phyloP scores from a whole-genome alignment of 495 filamentous ascomycete genomes.

The Podospora pseudoanserina region DNA sequence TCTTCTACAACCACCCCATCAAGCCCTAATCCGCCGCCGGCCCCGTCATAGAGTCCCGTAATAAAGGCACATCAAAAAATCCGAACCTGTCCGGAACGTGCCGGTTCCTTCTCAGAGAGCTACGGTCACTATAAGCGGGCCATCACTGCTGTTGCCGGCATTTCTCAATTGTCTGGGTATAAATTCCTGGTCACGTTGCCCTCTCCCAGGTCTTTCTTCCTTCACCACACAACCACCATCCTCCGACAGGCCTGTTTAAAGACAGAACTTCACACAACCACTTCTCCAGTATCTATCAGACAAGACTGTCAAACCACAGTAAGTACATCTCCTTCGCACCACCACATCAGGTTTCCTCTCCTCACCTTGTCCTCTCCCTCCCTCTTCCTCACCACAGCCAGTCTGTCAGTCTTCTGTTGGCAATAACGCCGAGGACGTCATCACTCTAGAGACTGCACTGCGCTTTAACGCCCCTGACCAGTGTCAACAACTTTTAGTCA shows the following conservation, averaged over 20 bases:
- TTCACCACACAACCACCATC: background rate
- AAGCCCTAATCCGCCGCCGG: background rate
- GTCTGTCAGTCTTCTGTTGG: background rate
- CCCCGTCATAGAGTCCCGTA: background rate
- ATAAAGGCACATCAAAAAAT: background rate
- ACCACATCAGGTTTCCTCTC: background rate
- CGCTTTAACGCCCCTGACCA: background rate
- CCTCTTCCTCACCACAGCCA: too few species aligned
- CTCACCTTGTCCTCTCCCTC: background rate
- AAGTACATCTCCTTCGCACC: background rate
- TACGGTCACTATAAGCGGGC: background rate
- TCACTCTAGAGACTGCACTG: background rate
- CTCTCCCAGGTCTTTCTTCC: background rate
- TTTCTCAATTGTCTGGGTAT: background rate
- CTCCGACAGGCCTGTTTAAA: background rate
- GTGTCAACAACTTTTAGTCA: background rate
- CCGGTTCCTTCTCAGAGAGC: background rate
- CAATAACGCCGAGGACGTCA: too few species aligned
- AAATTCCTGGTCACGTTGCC: background rate
- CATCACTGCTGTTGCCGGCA: background rate
- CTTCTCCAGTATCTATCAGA: background rate
- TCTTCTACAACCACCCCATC: background rate
- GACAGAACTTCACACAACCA: background rate
- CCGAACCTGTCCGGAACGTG: background rate
- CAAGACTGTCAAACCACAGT: background rate